These are phyloP conservation scores for Tylopilus vinaceipallidus DNA, from an alignment of 768 basidiomycete genomes.

Conservation along the genomic window DNA sequence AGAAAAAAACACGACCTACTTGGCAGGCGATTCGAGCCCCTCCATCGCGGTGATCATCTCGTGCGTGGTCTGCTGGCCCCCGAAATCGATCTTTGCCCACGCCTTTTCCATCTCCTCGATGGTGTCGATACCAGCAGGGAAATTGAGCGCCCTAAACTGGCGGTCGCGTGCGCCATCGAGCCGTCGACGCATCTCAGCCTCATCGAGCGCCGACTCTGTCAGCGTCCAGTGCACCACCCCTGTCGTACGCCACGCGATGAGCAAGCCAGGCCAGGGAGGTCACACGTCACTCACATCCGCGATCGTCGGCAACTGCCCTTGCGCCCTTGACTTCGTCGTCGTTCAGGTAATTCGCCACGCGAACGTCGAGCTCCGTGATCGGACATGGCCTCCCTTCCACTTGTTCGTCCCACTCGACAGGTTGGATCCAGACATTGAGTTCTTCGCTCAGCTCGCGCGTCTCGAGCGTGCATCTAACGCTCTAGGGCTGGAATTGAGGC, in stretches of 20 bases:
- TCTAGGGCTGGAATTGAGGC: conserved; percentile 32
- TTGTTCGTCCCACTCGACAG: conserved; percentile 44
- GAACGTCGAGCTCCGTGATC: conserved; percentile 59
- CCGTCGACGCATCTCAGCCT: conserved; percentile 35
- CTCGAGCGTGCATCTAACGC: conserved; percentile 61
- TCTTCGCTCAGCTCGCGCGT: conserved; percentile 41
- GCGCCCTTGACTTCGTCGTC: conserved; percentile 38
- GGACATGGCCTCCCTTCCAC: conserved; percentile 37
- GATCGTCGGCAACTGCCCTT: conserved; percentile 27
- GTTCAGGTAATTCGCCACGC: conserved; percentile 44
- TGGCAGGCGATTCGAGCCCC: neutral
- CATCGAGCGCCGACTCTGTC: conserved; percentile 34
- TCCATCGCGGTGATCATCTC: conserved; percentile 5
- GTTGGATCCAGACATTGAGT: conserved; percentile 69
- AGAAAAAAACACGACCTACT: neutral
- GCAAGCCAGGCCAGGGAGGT: neutral
- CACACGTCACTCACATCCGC: conserved; percentile 14
- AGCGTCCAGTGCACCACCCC: conserved; percentile 67
- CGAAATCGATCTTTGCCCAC: conserved; percentile 34
- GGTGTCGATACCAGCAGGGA: conserved; percentile 48
- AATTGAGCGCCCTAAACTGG: conserved; percentile 43
- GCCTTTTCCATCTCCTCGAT: conserved; percentile 27
- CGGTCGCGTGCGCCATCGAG: conserved; percentile 38
- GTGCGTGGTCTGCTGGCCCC: conserved; percentile 8
- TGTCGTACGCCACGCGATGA: conserved; percentile 26